phyloP scores from a whole-genome alignment of 768 basidiomycete genomes.

The Termitomyces sp. region DNA sequence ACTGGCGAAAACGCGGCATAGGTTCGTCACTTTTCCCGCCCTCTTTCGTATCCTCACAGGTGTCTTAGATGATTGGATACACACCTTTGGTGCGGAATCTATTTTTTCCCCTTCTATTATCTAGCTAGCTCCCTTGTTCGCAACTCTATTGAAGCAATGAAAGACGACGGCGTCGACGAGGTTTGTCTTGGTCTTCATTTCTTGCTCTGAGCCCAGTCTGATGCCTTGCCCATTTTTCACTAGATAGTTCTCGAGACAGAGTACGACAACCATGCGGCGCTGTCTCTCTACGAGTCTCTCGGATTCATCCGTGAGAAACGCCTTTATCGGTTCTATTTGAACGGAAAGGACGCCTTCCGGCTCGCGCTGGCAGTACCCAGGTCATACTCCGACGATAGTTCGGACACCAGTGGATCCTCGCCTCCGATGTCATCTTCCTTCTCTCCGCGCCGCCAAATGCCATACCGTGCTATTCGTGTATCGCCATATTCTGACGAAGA shows the following conservation, averaged over 20 bases:
- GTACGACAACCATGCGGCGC: conserved; percentile 84
- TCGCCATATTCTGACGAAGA: conserved; percentile 45
- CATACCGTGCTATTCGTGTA: conserved; percentile 42
- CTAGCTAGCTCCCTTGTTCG: conserved; percentile 84
- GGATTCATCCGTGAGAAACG: conserved; percentile 97
- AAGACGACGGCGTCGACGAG: conserved; percentile 78
- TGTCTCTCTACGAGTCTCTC: conserved; percentile 85
- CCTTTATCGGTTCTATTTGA: conserved; percentile 92
- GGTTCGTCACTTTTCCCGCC: conserved; percentile 52
- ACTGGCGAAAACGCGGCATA: conserved; percentile 88
- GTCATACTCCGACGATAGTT: conserved; percentile 30
- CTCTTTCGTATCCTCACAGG: conserved; percentile 38
- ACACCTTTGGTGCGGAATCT: conserved; percentile 45
- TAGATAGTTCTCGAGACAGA: conserved; percentile 96
- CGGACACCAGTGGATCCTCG: conserved; percentile 25
- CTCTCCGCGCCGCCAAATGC: conserved; percentile 18
- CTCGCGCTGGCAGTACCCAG: conserved; percentile 64
- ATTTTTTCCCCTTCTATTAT: conserved; percentile 32
- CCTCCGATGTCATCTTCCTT: conserved; percentile 16
- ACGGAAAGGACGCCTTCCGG: conserved; percentile 93
- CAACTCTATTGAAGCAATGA: conserved; percentile 84
- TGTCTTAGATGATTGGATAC: conserved; percentile 44
- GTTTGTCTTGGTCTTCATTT: conserved; percentile 38
- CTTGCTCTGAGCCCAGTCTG: not conserved
- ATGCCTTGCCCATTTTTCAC: not conserved